Base-by-base conservation (phyloP, 495 filamentous ascomycete genomes). In the Aspergillus coremiiformis region DNA sequence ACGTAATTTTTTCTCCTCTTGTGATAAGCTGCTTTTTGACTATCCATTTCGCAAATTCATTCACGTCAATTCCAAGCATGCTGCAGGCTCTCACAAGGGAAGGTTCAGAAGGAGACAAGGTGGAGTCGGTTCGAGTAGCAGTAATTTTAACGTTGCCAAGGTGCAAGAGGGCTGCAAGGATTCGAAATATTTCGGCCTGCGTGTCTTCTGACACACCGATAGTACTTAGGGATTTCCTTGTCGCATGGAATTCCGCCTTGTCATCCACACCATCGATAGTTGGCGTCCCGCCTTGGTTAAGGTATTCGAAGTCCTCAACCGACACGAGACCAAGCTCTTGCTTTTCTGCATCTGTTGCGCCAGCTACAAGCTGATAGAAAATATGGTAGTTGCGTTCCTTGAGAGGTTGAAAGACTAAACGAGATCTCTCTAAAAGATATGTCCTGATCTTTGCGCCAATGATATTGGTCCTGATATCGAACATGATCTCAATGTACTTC, bases 401-500 rank as follows among this genome's bases (percentile, higher is more conserved):
- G 30, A 96, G 73, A 17, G 93, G 93, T 65, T 99, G 93, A 64
- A 97, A 97, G n/a, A 99, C 93, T 61, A 99, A 75, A 64, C 93
- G 85, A 43, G 93, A 97, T 59, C 93, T 86, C 69, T 99, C 93
- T 30, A 99, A 74, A 44, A 99, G 77, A 66, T 97, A 99, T 30
- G 91, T 96, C 57, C 93, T 76, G 58, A 99, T 97, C 73, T 91
- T 92, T 24, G 93, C 93, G 52, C 93, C 93, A 61, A 99, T 95
- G 65, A 99, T 99, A 63, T 95, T 93, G 49, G 90, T 95, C 57
- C 83, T 82, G 53, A 86, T 84, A 73, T 97, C 89, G 63, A 99
- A 99, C 88, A 99, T 89, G 58, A 99, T 99, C 69, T 99, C 93
- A 57, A 99, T 96, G 64, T 99, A 99, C 77, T 99, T 99, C 58